Evolutionary conservation across 176 grass and related monocot genomes (phyloP).

Genomic region (Phoenix roebelenii): DNA sequence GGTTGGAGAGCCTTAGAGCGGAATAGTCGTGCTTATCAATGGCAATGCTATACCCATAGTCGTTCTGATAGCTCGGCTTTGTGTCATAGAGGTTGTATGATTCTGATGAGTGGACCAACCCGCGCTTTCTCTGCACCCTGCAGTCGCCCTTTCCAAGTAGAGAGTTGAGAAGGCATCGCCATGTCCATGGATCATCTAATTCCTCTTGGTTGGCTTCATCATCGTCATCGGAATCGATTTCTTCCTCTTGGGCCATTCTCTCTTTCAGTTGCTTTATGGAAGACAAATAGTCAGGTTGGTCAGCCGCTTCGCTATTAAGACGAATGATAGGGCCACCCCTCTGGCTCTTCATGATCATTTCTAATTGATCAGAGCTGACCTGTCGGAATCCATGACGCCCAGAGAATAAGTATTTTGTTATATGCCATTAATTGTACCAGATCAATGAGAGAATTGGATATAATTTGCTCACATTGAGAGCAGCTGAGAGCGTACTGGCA

Average conservation of each 20-base stretch:
- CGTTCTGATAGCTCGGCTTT: background rate
- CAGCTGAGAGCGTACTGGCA: background rate
- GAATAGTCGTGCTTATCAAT: constrained; percentile 2
- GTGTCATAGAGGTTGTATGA: background rate
- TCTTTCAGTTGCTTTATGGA: too few relatives aligned
- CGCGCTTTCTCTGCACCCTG: too few relatives aligned
- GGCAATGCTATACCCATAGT: constrained; percentile 5
- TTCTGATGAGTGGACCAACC: background rate
- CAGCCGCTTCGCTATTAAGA: background rate
- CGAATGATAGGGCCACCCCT: background rate
- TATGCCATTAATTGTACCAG: background rate
- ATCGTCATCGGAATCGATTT: background rate
- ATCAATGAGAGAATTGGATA: background rate
- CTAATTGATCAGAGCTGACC: constrained; percentile 5
- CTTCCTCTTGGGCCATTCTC: background rate
- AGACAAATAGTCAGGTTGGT: too few relatives aligned
- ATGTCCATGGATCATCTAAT: too few relatives aligned
- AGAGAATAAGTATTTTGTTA: background rate
- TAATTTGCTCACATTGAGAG: background rate
- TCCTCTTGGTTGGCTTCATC: background rate
- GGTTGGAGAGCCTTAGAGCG: background rate
- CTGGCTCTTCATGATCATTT: background rate
- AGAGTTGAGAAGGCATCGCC: background rate
- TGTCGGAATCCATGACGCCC: background rate
- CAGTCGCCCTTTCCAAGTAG: background rate